Percentiles rank a stretch among this genome's conserved stretches.
phyloP scores from a whole-genome alignment of 257 asterid species.

The Petrea volubilis region DNA sequence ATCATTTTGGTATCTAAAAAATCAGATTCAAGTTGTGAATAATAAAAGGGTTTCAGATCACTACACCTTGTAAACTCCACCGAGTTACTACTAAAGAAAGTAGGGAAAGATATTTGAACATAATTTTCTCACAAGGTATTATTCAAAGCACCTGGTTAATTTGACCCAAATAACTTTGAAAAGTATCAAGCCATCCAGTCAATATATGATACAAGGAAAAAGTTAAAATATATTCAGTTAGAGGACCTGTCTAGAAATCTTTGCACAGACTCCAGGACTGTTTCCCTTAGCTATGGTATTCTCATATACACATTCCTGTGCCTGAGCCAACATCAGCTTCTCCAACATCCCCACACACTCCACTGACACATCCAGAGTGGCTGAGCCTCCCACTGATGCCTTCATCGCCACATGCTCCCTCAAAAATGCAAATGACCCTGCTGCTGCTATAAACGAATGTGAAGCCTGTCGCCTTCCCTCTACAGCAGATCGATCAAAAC shows the following conservation, averaged over 20 bases:
- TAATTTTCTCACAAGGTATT: no score
- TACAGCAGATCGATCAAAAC: slow-evolving; percentile 80
- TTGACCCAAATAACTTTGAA: not conserved
- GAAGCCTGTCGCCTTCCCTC: slow-evolving; percentile 98
- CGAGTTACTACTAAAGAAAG: no score
- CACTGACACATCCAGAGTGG: slow-evolving; percentile 78
- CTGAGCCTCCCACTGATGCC: slow-evolving; percentile 82
- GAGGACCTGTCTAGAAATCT: slow-evolving; percentile 90
- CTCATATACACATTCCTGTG: slow-evolving; percentile 97
- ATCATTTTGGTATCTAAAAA: no score
- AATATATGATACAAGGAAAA: not conserved
- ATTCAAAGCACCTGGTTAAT: no score
- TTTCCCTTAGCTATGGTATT: slow-evolving; percentile 93
- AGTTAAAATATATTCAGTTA: slow-evolving; percentile 20
- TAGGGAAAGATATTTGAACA: no score
- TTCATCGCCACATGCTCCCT: slow-evolving; percentile 88
- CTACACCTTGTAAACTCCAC: no score
- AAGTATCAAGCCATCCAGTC: not conserved
- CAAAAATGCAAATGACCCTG: slow-evolving; percentile 87
- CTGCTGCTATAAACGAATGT: slow-evolving; percentile 89
- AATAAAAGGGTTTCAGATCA: no score
- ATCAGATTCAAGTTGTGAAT: no score
- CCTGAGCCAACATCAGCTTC: slow-evolving; percentile 96
- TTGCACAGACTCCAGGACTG: slow-evolving; percentile 91
- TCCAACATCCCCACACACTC: slow-evolving; percentile 97